Conservation (phyloP, 169 alveolate species). For the Plasmodium adleri region DNA sequence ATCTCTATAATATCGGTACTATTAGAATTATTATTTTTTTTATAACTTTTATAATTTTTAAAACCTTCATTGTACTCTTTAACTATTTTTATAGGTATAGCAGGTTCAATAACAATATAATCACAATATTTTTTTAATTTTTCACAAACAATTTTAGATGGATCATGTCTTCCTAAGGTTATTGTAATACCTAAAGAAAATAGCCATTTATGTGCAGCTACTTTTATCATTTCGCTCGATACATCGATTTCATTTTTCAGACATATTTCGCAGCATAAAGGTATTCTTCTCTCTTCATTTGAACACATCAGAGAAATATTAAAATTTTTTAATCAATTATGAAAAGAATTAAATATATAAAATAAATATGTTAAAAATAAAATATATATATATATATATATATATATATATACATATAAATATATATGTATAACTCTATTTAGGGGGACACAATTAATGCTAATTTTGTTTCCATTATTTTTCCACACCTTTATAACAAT, state of each 20-base stretch:
- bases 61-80: conserved; percentile 34
- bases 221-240: conserved; percentile 51
- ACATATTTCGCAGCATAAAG: conserved; percentile 75
- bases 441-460: no score
- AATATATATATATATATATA: no score
- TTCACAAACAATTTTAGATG: conserved; percentile 59
- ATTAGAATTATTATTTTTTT: no score
- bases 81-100: conserved; percentile 68
- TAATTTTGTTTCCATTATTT: no score
- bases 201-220: conserved; percentile 73
- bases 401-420: no score
- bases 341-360: no score
- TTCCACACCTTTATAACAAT: no score
- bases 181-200: conserved; percentile 73
- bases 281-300: conserved; percentile 48
- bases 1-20: no score
- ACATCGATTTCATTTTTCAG: conserved; percentile 60
- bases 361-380: no score
- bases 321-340: no score
- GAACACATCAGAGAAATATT: conserved; percentile 5
- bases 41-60: no score
- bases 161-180: conserved; percentile 76
- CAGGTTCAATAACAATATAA: conserved; percentile 75
- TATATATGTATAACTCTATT: no score
- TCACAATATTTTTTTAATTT: conserved; percentile 65